phyloP scores from a whole-genome alignment of 2,329 filamentous ascomycete genomes.

The Aspergillus candidus region DNA sequence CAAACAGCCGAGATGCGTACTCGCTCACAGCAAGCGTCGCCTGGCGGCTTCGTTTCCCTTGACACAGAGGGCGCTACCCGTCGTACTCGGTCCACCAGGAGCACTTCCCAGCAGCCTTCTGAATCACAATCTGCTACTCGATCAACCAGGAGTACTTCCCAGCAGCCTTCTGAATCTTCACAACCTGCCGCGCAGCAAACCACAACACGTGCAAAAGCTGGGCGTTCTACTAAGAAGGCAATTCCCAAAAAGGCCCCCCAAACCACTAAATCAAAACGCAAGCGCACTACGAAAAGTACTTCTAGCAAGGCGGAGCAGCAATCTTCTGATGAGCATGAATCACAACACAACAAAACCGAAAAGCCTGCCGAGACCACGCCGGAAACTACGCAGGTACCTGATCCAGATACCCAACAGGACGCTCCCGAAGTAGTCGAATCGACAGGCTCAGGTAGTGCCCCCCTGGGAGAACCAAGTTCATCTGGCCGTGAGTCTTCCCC shows the following conservation, averaged over 20 bases:
- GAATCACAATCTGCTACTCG: background rate
- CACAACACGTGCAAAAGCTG: constrained; percentile 10
- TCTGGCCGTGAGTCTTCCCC: constrained; percentile 10
- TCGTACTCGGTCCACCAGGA: constrained; percentile 18
- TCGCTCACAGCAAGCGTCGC: constrained; percentile 33
- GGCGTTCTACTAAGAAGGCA: constrained; percentile 12
- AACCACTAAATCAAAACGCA: constrained; percentile 9
- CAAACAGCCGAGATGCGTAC: constrained; percentile 29
- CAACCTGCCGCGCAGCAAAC: constrained; percentile 8
- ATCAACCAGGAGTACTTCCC: background rate
- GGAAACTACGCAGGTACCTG: no score
- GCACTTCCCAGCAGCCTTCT: constrained; percentile 9
- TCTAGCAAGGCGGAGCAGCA: no score
- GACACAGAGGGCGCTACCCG: constrained; percentile 18
- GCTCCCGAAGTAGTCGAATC: background rate
- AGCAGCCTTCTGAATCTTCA: constrained; percentile 6
- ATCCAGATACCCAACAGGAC: constrained; percentile 6
- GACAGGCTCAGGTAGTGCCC: background rate
- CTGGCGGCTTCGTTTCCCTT: constrained; percentile 28
- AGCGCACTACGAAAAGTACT: background rate
- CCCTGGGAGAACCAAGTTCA: constrained; percentile 8
- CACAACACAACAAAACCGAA: background rate
- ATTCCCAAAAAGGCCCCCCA: constrained; percentile 9
- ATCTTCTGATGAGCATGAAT: background rate
- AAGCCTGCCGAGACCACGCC: background rate